Evolutionary conservation across 2,329 filamentous ascomycete species (phyloP).

Genomic region (Scleromitrula shiraiana): DNA sequence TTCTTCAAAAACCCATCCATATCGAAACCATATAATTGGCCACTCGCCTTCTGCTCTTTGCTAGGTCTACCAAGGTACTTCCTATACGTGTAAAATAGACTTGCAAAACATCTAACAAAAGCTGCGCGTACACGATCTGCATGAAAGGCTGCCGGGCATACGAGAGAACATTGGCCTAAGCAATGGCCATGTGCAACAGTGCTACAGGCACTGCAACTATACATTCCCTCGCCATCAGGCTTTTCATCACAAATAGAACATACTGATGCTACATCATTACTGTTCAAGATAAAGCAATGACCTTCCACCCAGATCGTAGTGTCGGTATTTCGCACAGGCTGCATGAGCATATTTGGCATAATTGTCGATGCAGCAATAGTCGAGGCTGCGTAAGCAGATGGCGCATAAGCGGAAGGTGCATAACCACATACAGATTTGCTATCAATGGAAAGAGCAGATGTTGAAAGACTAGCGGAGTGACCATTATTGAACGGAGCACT

Average conservation of each 20-base stretch:
- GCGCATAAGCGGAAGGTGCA: conserved; percentile 76
- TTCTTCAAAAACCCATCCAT: conserved; percentile 58
- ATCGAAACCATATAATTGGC: conserved; percentile 56
- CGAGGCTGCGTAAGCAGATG: conserved; percentile 79
- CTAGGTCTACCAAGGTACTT: conserved; percentile 53
- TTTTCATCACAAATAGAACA: conserved; percentile 74
- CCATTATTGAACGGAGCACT: conserved; percentile 67
- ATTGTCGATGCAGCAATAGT: conserved; percentile 78
- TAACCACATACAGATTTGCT: conserved; percentile 49
- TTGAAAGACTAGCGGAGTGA: conserved; percentile 58
- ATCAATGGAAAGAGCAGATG: conserved; percentile 44
- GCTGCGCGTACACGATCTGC: conserved; percentile 53
- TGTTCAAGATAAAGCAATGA: conserved; percentile 65
- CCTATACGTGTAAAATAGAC: conserved; percentile 57
- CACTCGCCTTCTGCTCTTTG: conserved; percentile 51
- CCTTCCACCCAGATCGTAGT: conserved; percentile 79
- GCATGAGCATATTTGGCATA: conserved; percentile 76
- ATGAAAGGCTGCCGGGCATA: conserved; percentile 55
- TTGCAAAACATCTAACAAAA: conserved; percentile 59
- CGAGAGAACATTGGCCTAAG: conserved; percentile 53
- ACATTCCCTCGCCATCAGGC: conserved; percentile 58
- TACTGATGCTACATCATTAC: conserved; percentile 48
- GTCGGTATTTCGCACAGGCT: conserved; percentile 70
- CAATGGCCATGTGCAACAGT: conserved; percentile 51
- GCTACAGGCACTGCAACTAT: conserved; percentile 61